phyloP scores from a whole-genome alignment of 108 stramenopile genomes.

The Bacterosira constricta region DNA sequence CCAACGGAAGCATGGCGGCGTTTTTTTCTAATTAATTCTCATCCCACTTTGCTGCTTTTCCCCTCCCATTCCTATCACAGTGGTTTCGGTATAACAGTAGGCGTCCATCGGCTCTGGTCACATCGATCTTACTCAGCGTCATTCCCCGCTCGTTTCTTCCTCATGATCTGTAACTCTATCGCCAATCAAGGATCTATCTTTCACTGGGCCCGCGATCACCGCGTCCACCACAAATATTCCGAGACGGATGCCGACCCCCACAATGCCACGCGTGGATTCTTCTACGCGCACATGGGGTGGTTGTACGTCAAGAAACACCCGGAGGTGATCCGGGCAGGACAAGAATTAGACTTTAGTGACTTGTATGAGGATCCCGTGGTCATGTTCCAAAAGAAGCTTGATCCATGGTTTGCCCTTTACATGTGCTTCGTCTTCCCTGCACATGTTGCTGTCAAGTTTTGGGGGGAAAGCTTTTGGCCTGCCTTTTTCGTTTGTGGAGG shows the following conservation, averaged over 20 bases:
- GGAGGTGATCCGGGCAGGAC: constrained; percentile 93
- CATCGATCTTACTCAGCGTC: constrained; percentile 96
- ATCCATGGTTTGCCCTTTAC: constrained; percentile 98
- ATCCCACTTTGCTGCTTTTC: background rate
- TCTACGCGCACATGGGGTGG: constrained; percentile 99
- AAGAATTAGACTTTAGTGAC: constrained; percentile 93
- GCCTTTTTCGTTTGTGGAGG: constrained; percentile 97
- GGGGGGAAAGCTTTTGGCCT: constrained; percentile 98
- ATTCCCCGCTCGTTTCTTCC: constrained; percentile 78
- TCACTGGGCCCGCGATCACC: constrained; percentile 98
- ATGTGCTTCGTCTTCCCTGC: constrained; percentile 99
- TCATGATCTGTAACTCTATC: constrained; percentile 98
- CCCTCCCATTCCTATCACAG: constrained; percentile 36
- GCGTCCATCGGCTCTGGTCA: constrained; percentile 97
- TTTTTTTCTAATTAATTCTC: background rate
- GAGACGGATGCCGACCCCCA: constrained; percentile 99
- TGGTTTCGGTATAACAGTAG: constrained; percentile 98
- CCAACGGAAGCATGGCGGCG: too few species aligned
- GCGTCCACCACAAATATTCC: constrained; percentile 99
- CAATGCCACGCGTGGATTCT: constrained; percentile 99
- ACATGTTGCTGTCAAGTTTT: constrained; percentile 83
- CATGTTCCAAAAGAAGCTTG: constrained; percentile 90
- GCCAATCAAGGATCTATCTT: constrained; percentile 99
- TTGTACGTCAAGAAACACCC: constrained; percentile 97
- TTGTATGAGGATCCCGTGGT: constrained; percentile 92